phyloP scores from a whole-genome alignment of 1,284 basidiomycete species.

The Ustilago loliicola region DNA sequence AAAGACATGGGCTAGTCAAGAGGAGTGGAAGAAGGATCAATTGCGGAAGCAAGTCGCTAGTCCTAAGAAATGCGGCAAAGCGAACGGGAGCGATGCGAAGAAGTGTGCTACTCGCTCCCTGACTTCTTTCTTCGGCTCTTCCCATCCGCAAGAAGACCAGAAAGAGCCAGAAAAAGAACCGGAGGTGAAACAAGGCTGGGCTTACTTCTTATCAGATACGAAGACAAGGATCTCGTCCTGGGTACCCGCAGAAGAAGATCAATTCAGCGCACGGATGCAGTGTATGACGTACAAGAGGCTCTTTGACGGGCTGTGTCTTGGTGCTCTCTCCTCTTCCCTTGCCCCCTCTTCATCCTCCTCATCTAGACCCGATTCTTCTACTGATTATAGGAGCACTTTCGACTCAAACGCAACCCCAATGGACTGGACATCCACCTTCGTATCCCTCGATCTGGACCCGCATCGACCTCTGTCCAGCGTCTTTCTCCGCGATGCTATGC shows the following conservation, averaged over 20 bases:
- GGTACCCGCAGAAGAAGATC: constrained; percentile 53
- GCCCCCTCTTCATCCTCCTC: neutral
- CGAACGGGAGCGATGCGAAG: neutral
- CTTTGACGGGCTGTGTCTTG: constrained; percentile 47
- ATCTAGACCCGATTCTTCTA: neutral
- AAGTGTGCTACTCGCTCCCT: constrained; percentile 7
- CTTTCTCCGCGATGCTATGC: constrained; percentile 46
- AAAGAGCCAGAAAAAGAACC: neutral
- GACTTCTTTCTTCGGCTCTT: constrained; percentile 28
- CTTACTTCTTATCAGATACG: constrained; percentile 57
- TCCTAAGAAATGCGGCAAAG: constrained; percentile 1
- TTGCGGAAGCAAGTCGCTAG: constrained; percentile 22
- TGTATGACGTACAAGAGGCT: constrained; percentile 67
- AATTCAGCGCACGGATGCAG: constrained; percentile 58
- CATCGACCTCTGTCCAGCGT: constrained; percentile 29
- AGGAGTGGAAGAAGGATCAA: constrained; percentile 55
- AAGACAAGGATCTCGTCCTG: constrained; percentile 58
- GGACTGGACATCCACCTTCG: constrained; percentile 27
- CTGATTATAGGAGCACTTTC: neutral
- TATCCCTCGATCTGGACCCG: constrained; percentile 31
- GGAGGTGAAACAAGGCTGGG: constrained; percentile 15
- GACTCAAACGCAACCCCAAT: constrained; percentile 49
- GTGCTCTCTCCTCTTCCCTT: constrained; percentile 18
- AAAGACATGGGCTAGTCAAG: constrained; percentile 54
- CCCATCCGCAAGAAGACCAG: neutral